phyloP scores from a whole-genome alignment of 345 rosid species.

The Eucalyptus microcorys region DNA sequence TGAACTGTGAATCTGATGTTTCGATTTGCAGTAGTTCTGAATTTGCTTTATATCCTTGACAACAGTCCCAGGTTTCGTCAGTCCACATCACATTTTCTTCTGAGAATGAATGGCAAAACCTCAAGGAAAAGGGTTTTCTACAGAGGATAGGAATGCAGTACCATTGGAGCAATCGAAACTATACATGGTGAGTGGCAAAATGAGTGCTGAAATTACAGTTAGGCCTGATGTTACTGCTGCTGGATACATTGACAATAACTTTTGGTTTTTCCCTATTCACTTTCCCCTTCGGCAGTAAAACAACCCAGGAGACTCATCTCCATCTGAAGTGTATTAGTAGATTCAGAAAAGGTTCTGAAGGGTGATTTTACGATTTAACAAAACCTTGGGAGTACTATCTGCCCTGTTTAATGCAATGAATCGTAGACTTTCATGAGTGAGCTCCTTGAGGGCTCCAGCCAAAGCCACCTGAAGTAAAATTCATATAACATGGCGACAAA shows the following conservation, averaged over 20 bases:
- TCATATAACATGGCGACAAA: background rate
- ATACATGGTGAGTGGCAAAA: conserved; percentile 40
- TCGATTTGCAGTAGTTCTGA: background rate
- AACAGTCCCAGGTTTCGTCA: conserved; percentile 73
- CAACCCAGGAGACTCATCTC: background rate
- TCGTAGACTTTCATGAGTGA: background rate
- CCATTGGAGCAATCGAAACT: conserved; percentile 85
- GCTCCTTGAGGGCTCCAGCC: background rate
- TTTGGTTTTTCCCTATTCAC: background rate
- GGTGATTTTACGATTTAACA: background rate
- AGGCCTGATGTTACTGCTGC: background rate
- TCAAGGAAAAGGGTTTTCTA: conserved; percentile 61
- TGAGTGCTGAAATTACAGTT: background rate
- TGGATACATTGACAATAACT: background rate
- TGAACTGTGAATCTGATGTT: background rate
- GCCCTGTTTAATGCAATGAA: background rate
- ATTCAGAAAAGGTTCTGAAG: background rate
- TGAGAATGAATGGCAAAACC: conserved; percentile 62
- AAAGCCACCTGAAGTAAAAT: background rate
- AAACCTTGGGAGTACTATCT: background rate
- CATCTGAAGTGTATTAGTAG: background rate
- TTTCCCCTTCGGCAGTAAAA: background rate
- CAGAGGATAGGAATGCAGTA: conserved; percentile 95
- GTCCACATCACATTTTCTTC: conserved; percentile 79
- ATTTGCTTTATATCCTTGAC: background rate